Conservation (phyloP, 176 grass and related monocot species). For the Carex myosuroides region DNA sequence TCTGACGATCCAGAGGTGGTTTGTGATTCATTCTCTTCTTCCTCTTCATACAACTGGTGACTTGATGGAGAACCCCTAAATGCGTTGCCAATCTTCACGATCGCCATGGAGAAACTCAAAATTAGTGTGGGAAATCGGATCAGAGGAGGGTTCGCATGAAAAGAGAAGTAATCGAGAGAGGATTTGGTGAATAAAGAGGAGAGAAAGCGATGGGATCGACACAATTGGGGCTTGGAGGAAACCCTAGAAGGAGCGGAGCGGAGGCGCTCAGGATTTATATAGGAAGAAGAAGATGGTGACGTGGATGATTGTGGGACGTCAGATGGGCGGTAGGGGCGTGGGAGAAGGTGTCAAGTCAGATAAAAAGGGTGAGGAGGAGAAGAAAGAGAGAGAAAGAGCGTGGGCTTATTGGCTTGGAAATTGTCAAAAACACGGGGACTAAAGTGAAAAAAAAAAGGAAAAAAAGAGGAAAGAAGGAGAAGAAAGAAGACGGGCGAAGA, state of each 20-base stretch:
- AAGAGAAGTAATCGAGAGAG: background rate
- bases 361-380: conserved; percentile 50
- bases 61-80: conserved; percentile 40
- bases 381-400: conserved; percentile 41
- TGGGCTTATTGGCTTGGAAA: background rate
- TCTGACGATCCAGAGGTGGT: conserved; percentile 38
- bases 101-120: conserved; percentile 46
- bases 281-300: conserved; percentile 15
- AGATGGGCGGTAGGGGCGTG: background rate
- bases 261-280: conserved; percentile 5
- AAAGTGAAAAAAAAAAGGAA: background rate
- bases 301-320: conserved; percentile 26
- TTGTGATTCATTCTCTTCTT: conserved; percentile 29
- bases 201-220: background rate
- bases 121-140: background rate
- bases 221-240: conserved; percentile 19
- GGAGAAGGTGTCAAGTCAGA: conserved; percentile 24
- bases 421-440: background rate
- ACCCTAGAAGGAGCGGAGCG: conserved; percentile 37
- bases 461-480: background rate
- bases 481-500: conserved; percentile 1
- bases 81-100: conserved; percentile 41
- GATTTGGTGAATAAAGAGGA: background rate
- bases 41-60: conserved; percentile 43
- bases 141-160: background rate